Conservation (phyloP, 2,329 filamentous ascomycete species). For the Stachybotrys echinatus region DNA sequence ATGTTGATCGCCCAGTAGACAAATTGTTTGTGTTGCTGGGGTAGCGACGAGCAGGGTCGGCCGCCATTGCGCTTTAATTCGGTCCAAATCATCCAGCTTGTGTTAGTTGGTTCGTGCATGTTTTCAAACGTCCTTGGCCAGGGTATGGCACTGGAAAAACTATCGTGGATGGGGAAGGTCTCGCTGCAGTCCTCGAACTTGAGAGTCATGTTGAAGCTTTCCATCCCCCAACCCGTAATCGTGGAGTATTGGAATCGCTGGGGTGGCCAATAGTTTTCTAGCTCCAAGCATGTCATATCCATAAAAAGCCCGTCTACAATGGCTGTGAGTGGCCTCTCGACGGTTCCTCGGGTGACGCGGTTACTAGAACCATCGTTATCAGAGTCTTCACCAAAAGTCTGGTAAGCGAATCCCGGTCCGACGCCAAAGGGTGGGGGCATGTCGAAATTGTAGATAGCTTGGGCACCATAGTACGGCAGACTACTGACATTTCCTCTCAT, state of each 20-base stretch:
- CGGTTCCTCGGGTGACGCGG: neutral
- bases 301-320: slow-evolving; percentile 1
- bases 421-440: neutral
- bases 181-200: neutral
- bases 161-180: neutral
- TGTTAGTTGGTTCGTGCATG: no score
- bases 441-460: neutral
- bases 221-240: no score
- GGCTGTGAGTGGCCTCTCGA: neutral
- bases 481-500: no score
- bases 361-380: neutral
- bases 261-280: neutral
- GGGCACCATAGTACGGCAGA: neutral
- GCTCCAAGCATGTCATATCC: neutral
- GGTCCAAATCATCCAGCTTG: no score
- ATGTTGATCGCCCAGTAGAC: neutral
- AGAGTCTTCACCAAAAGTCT: no score
- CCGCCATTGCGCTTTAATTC: no score
- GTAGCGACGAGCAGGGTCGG: neutral
- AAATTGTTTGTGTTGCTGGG: neutral
- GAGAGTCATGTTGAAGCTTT: neutral
- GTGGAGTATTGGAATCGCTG: no score
- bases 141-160: no score
- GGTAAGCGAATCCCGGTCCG: neutral
- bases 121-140: no score